Evolutionary conservation across 345 rosid genomes (phyloP).

Genomic region (Bruguiera sexangula): DNA sequence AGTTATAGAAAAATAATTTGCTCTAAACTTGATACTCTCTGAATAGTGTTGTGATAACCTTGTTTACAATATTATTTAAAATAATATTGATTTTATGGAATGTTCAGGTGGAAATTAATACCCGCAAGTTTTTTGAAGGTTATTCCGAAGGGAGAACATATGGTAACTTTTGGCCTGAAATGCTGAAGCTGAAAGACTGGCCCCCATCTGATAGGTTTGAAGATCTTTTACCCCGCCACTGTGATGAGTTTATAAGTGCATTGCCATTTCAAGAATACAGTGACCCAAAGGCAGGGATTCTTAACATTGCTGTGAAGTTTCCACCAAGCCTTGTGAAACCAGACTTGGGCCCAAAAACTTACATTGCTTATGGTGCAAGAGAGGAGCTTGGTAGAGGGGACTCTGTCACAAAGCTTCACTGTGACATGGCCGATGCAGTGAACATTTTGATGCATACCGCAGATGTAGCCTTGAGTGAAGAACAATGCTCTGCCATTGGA

Average conservation of each 20-base stretch:
- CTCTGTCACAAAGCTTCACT: conserved; percentile 92
- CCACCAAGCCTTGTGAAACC: conserved; percentile 63
- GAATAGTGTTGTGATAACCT: no score
- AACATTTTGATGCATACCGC: conserved; percentile 73
- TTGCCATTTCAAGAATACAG: conserved; percentile 79
- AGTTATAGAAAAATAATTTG: no score
- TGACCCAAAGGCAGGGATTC: conserved; percentile 68
- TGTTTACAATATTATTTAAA: not conserved
- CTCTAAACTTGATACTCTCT: no score
- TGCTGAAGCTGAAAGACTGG: conserved; percentile 96
- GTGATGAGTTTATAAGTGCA: conserved; percentile 76
- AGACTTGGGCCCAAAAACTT: conserved; percentile 91
- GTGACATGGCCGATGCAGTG: conserved; percentile 96
- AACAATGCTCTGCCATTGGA: conserved; percentile 47
- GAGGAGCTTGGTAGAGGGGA: conserved; percentile 93
- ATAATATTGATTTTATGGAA: conserved; percentile 11
- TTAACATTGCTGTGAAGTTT: conserved; percentile 74
- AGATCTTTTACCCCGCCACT: conserved; percentile 82
- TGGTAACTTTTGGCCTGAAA: conserved; percentile 77
- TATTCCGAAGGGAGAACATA: conserved; percentile 73
- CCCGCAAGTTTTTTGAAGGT: conserved; percentile 70
- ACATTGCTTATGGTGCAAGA: conserved; percentile 71
- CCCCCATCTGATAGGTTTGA: conserved; percentile 91
- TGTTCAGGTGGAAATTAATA: conserved; percentile 63
- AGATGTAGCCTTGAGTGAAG: conserved; percentile 50